Percentiles rank a stretch among this genome's conserved stretches.
These are phyloP conservation scores for Lodderomyces orthopsilosis DNA, from an alignment of 1,139 yeast species.

Conservation along the genomic window DNA sequence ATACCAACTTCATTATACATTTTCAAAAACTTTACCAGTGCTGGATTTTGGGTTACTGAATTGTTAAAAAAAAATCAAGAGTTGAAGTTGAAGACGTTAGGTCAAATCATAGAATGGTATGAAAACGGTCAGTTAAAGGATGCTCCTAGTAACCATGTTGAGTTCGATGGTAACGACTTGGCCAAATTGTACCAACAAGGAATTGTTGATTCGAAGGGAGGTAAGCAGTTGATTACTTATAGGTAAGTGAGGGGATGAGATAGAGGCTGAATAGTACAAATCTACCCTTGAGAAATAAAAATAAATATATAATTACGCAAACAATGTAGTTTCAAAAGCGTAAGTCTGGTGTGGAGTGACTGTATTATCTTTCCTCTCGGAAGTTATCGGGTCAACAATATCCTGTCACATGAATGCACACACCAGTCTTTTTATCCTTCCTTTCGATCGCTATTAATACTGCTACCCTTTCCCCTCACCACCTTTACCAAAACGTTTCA, in stretches of 20 bases:
- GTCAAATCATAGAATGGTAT: slow-evolving; percentile 64
- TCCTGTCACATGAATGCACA: no score
- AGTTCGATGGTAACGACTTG: slow-evolving; percentile 50
- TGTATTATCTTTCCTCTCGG: no score
- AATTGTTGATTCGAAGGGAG: slow-evolving; percentile 38
- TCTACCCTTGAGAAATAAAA: no score
- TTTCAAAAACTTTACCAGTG: slow-evolving; percentile 80
- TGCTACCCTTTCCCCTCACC: no score
- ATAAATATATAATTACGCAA: no score
- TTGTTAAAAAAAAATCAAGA: slow-evolving; percentile 65
- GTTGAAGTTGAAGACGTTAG: slow-evolving; percentile 58
- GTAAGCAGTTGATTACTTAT: slow-evolving; percentile 42
- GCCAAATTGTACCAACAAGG: slow-evolving; percentile 52
- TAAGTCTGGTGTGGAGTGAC: no score
- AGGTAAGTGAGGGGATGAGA: slow-evolving; percentile 5
- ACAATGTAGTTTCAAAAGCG: no score
- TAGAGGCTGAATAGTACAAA: no score
- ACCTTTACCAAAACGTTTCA: neutral
- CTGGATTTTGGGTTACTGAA: slow-evolving; percentile 92
- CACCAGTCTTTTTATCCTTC: no score
- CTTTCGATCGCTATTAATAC: neutral
- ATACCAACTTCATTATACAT: slow-evolving; percentile 87
- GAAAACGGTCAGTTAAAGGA: slow-evolving; percentile 60
- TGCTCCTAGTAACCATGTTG: slow-evolving; percentile 52
- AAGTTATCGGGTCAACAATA: no score